Conservation (phyloP, 2,329 filamentous ascomycete genomes). For the Diplodia mutila region DNA sequence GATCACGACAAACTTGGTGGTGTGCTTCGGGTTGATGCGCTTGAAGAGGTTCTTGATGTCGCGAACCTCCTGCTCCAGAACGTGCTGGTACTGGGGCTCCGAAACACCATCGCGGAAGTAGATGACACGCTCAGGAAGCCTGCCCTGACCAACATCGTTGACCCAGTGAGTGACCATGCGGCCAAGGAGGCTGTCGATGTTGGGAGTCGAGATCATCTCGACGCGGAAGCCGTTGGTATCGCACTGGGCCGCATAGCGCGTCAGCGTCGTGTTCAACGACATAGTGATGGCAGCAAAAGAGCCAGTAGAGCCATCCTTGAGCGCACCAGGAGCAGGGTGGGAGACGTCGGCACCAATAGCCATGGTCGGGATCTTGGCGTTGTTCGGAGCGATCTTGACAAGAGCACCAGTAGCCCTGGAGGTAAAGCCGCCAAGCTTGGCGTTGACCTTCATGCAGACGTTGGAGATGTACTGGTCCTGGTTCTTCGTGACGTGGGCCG, state of each 20-base stretch:
- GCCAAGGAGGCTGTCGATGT: constrained; percentile 68
- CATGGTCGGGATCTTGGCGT: constrained; percentile 61
- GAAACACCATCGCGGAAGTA: constrained; percentile 94
- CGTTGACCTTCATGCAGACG: constrained; percentile 95
- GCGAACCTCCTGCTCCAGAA: constrained; percentile 76
- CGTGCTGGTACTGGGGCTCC: constrained; percentile 80
- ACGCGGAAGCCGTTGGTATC: constrained; percentile 82
- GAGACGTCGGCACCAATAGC: constrained; percentile 92
- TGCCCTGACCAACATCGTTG: constrained; percentile 55
- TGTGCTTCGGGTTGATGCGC: constrained; percentile 37
- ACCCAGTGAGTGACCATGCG: constrained; percentile 70
- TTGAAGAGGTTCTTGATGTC: constrained; percentile 62
- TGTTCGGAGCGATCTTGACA: constrained; percentile 33
- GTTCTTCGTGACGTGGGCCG: constrained; percentile 68
- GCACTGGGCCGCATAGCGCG: constrained; percentile 76
- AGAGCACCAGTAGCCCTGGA: constrained; percentile 51
- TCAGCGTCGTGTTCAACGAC: constrained; percentile 70
- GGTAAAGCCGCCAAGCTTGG: constrained; percentile 87
- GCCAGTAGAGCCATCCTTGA: constrained; percentile 46
- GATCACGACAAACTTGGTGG: constrained; percentile 78
- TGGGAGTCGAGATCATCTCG: constrained; percentile 74
- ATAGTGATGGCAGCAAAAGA: constrained; percentile 89
- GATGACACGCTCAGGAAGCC: constrained; percentile 72
- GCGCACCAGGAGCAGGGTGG: constrained; percentile 70
- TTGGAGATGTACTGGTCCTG: constrained; percentile 89